Evolutionary conservation across 2,329 filamentous ascomycete species (phyloP).

Genomic region (Trichoderma arundinaceum): DNA sequence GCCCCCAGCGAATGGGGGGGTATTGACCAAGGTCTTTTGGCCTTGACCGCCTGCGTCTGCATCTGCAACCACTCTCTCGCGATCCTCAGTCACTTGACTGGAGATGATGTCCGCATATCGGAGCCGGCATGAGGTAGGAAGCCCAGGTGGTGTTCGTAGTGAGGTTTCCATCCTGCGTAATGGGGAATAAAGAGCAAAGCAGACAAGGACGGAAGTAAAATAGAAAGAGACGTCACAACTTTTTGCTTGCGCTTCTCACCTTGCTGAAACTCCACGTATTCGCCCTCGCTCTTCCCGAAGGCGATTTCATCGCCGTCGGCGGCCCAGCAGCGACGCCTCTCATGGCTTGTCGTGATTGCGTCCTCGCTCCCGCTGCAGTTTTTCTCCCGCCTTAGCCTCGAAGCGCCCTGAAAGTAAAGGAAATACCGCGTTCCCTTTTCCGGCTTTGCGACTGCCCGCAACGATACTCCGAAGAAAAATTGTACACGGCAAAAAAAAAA

Average conservation of each 20-base stretch:
- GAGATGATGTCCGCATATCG: background rate
- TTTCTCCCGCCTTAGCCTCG: background rate
- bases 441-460: too few relatives aligned
- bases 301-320: conserved; percentile 38
- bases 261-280: conserved; percentile 53
- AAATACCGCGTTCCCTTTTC: too few relatives aligned
- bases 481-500: background rate
- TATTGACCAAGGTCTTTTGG: background rate
- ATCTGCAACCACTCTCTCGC: conserved; percentile 16
- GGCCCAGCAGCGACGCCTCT: conserved; percentile 47
- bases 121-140: background rate
- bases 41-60: conserved; percentile 27
- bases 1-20: background rate
- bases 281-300: conserved; percentile 41
- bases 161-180: too few relatives aligned
- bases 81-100: conserved; percentile 26
- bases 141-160: too few relatives aligned
- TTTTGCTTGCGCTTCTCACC: conserved; percentile 37
- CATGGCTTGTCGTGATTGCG: conserved; percentile 36
- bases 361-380: background rate
- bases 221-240: background rate
- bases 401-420: background rate
- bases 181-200: too few relatives aligned
- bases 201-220: background rate
- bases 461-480: too few relatives aligned